Percentiles rank a stretch among this genome's conserved stretches.
Evolutionary conservation across 257 asterid genomes (phyloP).

Genomic region (Primulina huaijiensis): DNA sequence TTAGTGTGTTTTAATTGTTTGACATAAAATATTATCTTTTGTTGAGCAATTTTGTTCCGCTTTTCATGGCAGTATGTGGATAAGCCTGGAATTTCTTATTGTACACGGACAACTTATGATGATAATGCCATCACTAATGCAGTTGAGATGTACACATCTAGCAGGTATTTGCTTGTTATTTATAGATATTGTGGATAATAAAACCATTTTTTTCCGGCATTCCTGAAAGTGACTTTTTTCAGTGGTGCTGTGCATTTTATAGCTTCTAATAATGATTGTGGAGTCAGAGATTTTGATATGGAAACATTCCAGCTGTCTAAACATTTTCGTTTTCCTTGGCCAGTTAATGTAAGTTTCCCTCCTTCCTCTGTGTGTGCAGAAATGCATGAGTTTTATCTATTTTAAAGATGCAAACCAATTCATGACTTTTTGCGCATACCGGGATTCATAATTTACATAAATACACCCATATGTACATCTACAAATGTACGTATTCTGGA

Average conservation of each 20-base stretch:
- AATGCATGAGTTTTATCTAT: background rate
- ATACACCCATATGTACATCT: no score
- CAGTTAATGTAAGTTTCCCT: constrained; percentile 73
- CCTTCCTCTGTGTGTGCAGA: background rate
- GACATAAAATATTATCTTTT: constrained; percentile 7
- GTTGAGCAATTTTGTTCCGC: constrained; percentile 11
- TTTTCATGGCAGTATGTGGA: constrained; percentile 64
- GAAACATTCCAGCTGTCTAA: constrained; percentile 72
- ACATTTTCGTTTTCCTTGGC: constrained; percentile 78
- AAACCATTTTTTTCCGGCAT: background rate
- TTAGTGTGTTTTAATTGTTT: no score
- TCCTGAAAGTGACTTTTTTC: constrained; percentile 34
- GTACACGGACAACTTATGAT: constrained; percentile 87
- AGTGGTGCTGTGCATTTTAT: constrained; percentile 91
- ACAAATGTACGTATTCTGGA: background rate
- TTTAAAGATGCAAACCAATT: no score
- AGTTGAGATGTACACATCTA: constrained; percentile 58
- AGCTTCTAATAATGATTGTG: constrained; percentile 86
- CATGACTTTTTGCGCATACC: no score
- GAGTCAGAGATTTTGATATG: constrained; percentile 87
- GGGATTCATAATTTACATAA: no score
- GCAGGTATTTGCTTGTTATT: constrained; percentile 46
- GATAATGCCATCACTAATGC: constrained; percentile 93
- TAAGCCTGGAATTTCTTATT: constrained; percentile 83
- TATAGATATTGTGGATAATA: background rate